Evolutionary conservation across 129 eudicot genomes (phyloP).

Genomic region (Ambrosia trifida): DNA sequence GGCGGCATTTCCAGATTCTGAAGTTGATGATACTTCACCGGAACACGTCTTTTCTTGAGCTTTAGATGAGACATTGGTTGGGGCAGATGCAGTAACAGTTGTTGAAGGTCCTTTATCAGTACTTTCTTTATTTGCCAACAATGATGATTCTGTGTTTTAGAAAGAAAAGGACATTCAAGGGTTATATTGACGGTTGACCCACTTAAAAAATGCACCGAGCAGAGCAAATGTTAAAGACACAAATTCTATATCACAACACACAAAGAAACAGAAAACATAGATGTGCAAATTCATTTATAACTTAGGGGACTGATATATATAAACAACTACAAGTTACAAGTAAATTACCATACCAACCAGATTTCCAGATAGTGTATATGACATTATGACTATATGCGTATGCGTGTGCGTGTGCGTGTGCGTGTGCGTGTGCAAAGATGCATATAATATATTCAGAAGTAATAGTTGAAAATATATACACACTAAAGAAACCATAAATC

Average conservation of each 20-base stretch:
- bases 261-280: slow-evolving; percentile 9
- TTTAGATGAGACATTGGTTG: slow-evolving; percentile 42
- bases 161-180: background rate
- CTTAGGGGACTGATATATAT: background rate
- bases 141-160: slow-evolving; percentile 37
- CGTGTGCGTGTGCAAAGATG: background rate
- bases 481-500: background rate
- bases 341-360: background rate
- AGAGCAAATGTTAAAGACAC: slow-evolving; percentile 1
- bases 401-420: background rate
- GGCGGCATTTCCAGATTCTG: slow-evolving; percentile 62
- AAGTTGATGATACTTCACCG: slow-evolving; percentile 50
- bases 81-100: slow-evolving; percentile 55
- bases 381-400: background rate
- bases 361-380: background rate
- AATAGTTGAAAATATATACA: background rate
- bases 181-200: background rate
- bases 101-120: slow-evolving; percentile 52
- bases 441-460: slow-evolving; percentile 1
- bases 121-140: slow-evolving; percentile 43
- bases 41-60: slow-evolving; percentile 45
- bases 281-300: slow-evolving; percentile 2
- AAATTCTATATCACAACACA: background rate
- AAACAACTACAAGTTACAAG: background rate
- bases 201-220: background rate